These are phyloP conservation scores for Alternaria angustiovoidea DNA, from an alignment of 2,329 filamentous ascomycete species.

Conservation along the genomic window DNA sequence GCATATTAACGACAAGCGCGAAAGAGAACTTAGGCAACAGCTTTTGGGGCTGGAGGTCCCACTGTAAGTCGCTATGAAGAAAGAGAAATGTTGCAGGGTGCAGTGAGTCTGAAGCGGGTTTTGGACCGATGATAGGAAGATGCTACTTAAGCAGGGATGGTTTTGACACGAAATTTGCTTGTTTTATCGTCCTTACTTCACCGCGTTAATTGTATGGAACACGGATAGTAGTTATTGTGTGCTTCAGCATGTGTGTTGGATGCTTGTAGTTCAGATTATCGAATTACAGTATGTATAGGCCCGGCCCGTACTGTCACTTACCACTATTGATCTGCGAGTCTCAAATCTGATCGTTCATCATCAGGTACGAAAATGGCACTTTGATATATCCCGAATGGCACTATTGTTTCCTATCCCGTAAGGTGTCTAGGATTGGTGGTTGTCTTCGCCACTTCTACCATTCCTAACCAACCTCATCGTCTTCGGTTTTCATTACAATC, in stretches of 20 bases:
- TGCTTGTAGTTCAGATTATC: background rate
- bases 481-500: no score
- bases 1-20: background rate
- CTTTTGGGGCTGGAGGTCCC: background rate
- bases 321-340: background rate
- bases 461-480: no score
- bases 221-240: background rate
- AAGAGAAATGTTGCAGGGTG: no score
- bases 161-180: no score
- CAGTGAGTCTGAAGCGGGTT: no score
- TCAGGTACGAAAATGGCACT: background rate
- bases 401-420: no score
- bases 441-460: no score
- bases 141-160: no score
- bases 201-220: no score
- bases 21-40: background rate
- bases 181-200: no score
- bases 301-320: background rate
- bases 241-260: background rate
- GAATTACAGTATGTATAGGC: background rate
- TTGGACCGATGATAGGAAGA: no score
- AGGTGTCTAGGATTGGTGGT: no score
- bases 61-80: background rate
- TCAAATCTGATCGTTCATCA: background rate
- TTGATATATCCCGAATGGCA: background rate